Conservation (phyloP, 139 green algal genomes). For the Chlamydomonas schloesseri region DNA sequence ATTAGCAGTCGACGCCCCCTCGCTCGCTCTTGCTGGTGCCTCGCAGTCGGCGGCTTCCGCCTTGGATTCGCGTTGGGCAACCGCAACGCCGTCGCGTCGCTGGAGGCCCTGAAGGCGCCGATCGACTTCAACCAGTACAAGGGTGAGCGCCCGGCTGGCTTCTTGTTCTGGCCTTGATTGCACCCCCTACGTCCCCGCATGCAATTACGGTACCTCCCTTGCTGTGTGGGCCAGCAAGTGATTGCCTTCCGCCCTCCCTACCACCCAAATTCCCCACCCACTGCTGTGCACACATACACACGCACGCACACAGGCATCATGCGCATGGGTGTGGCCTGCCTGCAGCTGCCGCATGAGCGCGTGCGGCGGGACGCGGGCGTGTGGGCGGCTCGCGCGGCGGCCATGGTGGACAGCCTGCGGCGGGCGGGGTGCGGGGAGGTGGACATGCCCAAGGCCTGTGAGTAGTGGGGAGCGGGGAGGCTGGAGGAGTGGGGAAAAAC, state of each 20-base stretch:
- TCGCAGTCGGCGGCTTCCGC: constrained; percentile 52
- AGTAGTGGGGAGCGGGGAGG: no score
- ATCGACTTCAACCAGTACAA: constrained; percentile 72
- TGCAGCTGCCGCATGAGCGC: constrained; percentile 50
- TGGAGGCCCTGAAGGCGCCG: constrained; percentile 63
- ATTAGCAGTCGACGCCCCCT: no score
- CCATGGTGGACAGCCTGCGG: constrained; percentile 26
- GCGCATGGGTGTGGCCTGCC: constrained; percentile 62
- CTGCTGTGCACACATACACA: no score
- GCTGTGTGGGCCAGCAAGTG: no score
- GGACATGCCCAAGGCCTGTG: constrained; percentile 25
- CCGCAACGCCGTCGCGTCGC: constrained; percentile 49
- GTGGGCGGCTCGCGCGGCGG: constrained; percentile 45
- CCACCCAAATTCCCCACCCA: no score
- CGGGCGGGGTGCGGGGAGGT: not conserved
- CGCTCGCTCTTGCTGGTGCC: no score
- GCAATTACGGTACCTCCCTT: no score
- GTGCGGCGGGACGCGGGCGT: constrained; percentile 48
- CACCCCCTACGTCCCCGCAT: not conserved
- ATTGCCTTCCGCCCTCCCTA: no score
- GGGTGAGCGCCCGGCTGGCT: constrained; percentile 2
- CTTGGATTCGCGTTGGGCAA: constrained; percentile 65
- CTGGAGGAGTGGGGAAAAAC: no score
- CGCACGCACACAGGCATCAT: constrained; percentile 56
- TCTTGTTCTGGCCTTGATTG: no score